phyloP scores from a whole-genome alignment of 257 asterid species.

The Voacanga thouarsii region DNA sequence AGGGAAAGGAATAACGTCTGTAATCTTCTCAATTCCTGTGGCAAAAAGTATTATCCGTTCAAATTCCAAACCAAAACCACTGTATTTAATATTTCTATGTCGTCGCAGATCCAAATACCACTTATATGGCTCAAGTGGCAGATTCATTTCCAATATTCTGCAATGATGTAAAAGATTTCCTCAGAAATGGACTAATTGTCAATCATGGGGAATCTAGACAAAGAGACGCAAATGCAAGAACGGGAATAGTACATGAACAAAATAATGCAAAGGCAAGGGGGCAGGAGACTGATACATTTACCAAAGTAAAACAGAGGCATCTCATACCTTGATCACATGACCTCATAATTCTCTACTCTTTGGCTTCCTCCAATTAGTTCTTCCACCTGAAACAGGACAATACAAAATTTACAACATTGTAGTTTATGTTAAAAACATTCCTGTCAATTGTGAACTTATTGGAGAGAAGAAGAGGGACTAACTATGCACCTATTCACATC shows the following conservation, averaged over 20 bases:
- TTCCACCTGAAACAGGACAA: constrained; percentile 58
- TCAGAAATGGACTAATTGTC: constrained; percentile 5
- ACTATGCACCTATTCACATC: not conserved
- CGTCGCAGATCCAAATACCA: constrained; percentile 95
- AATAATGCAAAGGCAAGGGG: not conserved
- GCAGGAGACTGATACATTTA: no score
- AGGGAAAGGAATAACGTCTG: constrained; percentile 97
- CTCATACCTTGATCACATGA: constrained; percentile 64
- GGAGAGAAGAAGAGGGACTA: not conserved
- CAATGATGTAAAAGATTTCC: not conserved
- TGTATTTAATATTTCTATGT: constrained; percentile 77
- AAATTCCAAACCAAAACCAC: constrained; percentile 95
- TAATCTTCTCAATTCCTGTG: constrained; percentile 86
- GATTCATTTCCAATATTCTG: constrained; percentile 74
- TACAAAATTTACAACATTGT: not conserved
- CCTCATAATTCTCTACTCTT: constrained; percentile 89
- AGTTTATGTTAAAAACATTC: not conserved
- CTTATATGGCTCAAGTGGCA: constrained; percentile 83
- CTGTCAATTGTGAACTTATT: not conserved
- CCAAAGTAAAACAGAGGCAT: not conserved
- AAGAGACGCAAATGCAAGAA: not conserved
- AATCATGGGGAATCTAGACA: not conserved
- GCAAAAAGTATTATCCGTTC: constrained; percentile 96
- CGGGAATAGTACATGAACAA: not conserved
- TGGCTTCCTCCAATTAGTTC: constrained; percentile 99